These are phyloP conservation scores for Diddensiella transvaalensis DNA, from an alignment of 805 yeast species.

Conservation along the genomic window DNA sequence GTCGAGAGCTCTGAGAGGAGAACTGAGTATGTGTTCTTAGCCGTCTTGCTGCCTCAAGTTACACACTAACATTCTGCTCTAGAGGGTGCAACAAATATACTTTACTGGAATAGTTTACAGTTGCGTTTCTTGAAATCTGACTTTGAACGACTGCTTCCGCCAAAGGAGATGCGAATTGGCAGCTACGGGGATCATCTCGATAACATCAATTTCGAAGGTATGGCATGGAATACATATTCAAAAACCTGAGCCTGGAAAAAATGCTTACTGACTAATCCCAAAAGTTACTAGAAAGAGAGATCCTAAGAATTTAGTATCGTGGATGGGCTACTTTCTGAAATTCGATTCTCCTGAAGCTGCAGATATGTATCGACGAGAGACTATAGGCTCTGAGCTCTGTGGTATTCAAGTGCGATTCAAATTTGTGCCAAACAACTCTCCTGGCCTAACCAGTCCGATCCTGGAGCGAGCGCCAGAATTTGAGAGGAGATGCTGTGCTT, in stretches of 20 bases:
- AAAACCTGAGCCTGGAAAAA: constrained; percentile 6
- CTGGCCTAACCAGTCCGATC: constrained; percentile 22
- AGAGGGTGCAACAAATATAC: constrained; percentile 23
- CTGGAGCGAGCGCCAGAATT: constrained; percentile 26
- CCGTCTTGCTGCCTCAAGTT: neutral
- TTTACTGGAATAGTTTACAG: constrained; percentile 35
- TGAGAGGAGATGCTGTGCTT: constrained; percentile 27
- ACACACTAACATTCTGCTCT: neutral
- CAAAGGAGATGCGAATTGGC: constrained; percentile 19
- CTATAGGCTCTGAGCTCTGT: constrained; percentile 45
- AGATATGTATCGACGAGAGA: constrained; percentile 48
- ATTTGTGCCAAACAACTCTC: constrained; percentile 37
- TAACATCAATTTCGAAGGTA: constrained; percentile 21
- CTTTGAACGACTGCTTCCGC: constrained; percentile 33
- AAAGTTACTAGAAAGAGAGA: constrained; percentile 47
- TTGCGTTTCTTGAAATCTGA: constrained; percentile 30
- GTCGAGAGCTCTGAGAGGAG: too few relatives aligned
- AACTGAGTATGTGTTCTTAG: neutral
- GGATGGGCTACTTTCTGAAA: constrained; percentile 51
- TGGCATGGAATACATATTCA: too few relatives aligned
- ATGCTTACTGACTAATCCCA: neutral
- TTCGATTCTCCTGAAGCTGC: constrained; percentile 50
- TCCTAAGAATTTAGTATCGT: constrained; percentile 41
- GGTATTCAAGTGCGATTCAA: constrained; percentile 47
- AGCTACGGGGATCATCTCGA: constrained; percentile 16